These are phyloP conservation scores for Xylaria longipes DNA, from an alignment of 495 filamentous ascomycete species.

Conservation along the genomic window DNA sequence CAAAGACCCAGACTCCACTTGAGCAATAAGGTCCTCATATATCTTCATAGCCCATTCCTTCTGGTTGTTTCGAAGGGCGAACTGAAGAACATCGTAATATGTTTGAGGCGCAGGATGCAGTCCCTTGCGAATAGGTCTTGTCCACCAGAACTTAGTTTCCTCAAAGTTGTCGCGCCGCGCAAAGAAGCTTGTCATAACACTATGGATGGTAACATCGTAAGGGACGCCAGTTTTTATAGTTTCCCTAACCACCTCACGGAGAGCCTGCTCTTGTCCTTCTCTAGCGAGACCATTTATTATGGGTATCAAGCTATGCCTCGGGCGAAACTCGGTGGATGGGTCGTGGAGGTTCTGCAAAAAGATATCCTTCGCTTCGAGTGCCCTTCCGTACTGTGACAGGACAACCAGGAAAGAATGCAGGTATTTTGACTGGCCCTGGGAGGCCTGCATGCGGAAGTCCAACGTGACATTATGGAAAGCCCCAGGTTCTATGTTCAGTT, in stretches of 20 bases:
- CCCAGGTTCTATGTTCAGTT: slow-evolving; percentile 7
- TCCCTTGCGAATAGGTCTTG: slow-evolving; percentile 56
- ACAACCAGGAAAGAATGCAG: slow-evolving; percentile 60
- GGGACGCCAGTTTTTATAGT: slow-evolving; percentile 41
- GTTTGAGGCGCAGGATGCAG: slow-evolving; percentile 48
- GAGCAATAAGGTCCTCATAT: slow-evolving; percentile 61
- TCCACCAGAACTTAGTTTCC: slow-evolving; percentile 69
- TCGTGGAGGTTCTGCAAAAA: slow-evolving; percentile 50
- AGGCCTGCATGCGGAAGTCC: slow-evolving; percentile 7
- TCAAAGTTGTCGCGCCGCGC: slow-evolving; percentile 55
- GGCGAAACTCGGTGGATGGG: slow-evolving; percentile 34
- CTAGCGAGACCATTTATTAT: slow-evolving; percentile 71
- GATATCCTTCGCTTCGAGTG: slow-evolving; percentile 62
- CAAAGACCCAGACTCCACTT: slow-evolving; percentile 42
- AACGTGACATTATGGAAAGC: slow-evolving; percentile 13
- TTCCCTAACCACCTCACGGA: slow-evolving; percentile 50
- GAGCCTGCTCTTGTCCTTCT: slow-evolving; percentile 63
- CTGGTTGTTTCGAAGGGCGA: slow-evolving; percentile 59
- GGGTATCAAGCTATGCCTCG: slow-evolving; percentile 54
- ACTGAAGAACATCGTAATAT: slow-evolving; percentile 60
- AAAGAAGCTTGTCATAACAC: slow-evolving; percentile 60
- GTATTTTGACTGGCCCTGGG: slow-evolving; percentile 35
- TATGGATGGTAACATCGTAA: slow-evolving; percentile 48
- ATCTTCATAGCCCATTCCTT: slow-evolving; percentile 68
- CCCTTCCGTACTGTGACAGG: slow-evolving; percentile 63